phyloP scores from a whole-genome alignment of 116 monocot genomes.

The Iris pallida region DNA sequence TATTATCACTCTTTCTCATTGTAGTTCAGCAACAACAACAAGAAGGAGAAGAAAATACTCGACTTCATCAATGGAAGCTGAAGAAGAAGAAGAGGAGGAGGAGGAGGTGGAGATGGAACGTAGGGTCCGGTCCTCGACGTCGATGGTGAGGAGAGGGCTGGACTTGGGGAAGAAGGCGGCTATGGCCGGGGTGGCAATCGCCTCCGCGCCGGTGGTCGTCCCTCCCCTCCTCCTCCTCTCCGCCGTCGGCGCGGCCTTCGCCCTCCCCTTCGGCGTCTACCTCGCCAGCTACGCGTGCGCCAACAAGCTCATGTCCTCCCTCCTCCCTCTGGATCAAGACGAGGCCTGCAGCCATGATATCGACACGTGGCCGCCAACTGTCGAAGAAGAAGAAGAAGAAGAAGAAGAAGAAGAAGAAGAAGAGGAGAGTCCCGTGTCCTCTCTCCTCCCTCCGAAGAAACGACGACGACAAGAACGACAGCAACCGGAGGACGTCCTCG shows the following conservation, averaged over 20 bases:
- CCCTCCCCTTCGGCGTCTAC: conserved; percentile 32
- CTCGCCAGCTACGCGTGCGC: conserved; percentile 23
- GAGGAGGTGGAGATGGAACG: not conserved
- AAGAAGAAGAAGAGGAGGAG: not conserved
- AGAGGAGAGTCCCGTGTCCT: no score
- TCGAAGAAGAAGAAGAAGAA: not conserved
- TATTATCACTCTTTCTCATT: no score
- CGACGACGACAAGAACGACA: no score
- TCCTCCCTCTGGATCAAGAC: not conserved
- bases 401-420: not conserved
- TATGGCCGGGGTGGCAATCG: conserved; percentile 24
- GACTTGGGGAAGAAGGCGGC: conserved; percentile 25
- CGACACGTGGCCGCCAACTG: not conserved
- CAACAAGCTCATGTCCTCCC: conserved; percentile 22
- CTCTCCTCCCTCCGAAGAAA: no score
- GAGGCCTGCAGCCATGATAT: not conserved
- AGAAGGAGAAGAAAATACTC: no score
- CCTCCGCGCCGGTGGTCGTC: conserved; percentile 25
- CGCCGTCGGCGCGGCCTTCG: conserved; percentile 25
- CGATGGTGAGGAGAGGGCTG: conserved; percentile 21
- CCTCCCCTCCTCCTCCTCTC: conserved; percentile 36
- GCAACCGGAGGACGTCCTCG: no score
- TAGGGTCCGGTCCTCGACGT: not conserved
- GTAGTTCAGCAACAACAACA: no score
- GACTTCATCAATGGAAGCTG: no score